Base-by-base conservation (phyloP, 177 flowering plant genomes). In the Vitis hybrid region DNA sequence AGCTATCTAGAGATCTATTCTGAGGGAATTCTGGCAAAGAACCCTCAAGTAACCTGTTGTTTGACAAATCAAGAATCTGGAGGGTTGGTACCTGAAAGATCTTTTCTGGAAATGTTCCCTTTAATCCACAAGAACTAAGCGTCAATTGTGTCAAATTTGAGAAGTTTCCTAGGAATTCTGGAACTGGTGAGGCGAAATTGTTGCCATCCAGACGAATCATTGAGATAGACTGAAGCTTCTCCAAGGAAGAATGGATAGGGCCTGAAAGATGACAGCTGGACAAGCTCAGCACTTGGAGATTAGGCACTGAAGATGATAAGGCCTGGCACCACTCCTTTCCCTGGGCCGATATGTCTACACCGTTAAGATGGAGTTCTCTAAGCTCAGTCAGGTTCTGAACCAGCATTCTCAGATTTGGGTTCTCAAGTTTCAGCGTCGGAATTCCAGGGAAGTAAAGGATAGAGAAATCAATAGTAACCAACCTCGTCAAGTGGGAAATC, bases 241-340 rank as follows among this genome's bases (percentile, higher is more conserved):
- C 0, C 45, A 33, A 0, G 0, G 45, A 33, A 33, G 45, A 33
- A 33, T 33, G 0, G 7, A 76, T 64, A 79, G 77, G 50, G 26
- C 75, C 79, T 15, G 72, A 59, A 3, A 79, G 51, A 19, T 29
- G 0, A 68, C 82, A 73, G 11, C 5, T 62, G 50, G 49, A 61
- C 82, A 22, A 0, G 0, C 26, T 74, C 75, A 76, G 48, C 1
- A 48, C 74, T 7, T 48, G 60, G 10, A 79, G 69, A 26, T 76
- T 68, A 2, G 77, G 78, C 22, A 73, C 55, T 48, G 76, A 70
- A 14, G 70, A 73, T 8, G 76, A 62, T 11, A 73, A 26, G 5
- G 72, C 62, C 13, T 29, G 13, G 20, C 74, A 51, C 81, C 81
- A 79, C 0, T 60, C 76, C 49, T 20, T 29, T 1, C 65, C 56